Evolutionary conservation across 2,329 filamentous ascomycete genomes (phyloP), one percentile per base, ranked within the genome.

Genomic region (Diplocarpon mali): DNA sequence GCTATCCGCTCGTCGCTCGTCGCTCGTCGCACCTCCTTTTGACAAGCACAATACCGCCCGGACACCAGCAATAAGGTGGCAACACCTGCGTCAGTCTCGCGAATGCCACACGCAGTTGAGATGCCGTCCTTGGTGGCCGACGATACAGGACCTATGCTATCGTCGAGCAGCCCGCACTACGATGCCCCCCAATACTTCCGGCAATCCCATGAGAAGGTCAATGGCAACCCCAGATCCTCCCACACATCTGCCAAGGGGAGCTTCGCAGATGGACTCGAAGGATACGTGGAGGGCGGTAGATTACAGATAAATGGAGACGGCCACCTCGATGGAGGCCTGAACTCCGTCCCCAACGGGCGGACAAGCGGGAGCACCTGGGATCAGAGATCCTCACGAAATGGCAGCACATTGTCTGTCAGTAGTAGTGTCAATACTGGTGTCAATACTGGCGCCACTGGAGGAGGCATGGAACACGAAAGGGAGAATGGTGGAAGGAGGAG

Each of bases 311-410:
- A 60, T 54, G 60, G 59, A 15, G 57, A 59, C 38, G 49, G 53
- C 43, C 42, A 48, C 14, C 51, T 52, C 43, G 57, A 61, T 39
- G 72, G 75, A 58, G 80, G 72, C 64, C 74, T 80, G 65, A 75
- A 69, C 62, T 71, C 75, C 31, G 58, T 76, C 58, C 70, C 73
- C 54, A 79, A 80, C 60, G 75, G 72, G 52, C 69, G 68, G 54
- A 66, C 69, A 46, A 67, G 66, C 40, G 63, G 62, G 32, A 70
- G 67, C 50, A 66, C 57, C 40, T 60, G 57, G 57, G 59, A 62
- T 35, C 49, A 58, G 35, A 54, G 50, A 36, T 55, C 55, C 30
- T 60, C 56, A 12, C 50, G 51, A 14, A 62, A 60, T 47, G 57
- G 53, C 4, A 60, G 59, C 46, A 49, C 52, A 31, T 40, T 56